Evolutionary conservation across 257 asterid species (phyloP), one percentile per base, ranked within the genome.

Genomic region (Scutellaria baicalensis): DNA sequence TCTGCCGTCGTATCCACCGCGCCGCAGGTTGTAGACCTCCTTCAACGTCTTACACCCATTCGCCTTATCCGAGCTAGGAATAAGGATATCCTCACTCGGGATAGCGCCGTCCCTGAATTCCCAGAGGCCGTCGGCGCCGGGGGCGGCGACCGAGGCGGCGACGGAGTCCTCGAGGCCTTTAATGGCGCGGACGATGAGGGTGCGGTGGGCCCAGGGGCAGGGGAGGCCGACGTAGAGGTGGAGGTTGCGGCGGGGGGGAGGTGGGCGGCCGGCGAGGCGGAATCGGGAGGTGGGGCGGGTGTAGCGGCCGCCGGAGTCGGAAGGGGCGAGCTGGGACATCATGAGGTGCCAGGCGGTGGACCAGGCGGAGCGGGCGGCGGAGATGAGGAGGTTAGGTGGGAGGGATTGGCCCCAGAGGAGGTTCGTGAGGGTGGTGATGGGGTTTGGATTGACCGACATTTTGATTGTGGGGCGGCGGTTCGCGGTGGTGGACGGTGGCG

Each of bases 171-270:
- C 93, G 45, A 93, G 92, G 70, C 96, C 95, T 68, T 91, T 93
- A 2, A 93, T 89, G 27, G 99, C 95, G 58, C 96, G 96, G 63
- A 91, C 96, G 75, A 93, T 81, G 9, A 93, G 99, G 65, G 97
- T 84, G 51, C 99, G 86, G 82, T 93, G 99, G 64, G 99, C 99
- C 99, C 97, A 93, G 31, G 99, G 99, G 82, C 99, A 93, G 36
- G 99, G 89, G 38, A 93, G 93, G 66, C 90, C 97, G 35, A 84
- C 94, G 82, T 93, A 93, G 70, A 93, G 96, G 81, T 93, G 99
- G 81, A 91, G 89, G 51, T 67, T 77, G 27, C 47, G 77, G 76
- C 40, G 64, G 73, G 82, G 12, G 43, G 48, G 70, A 18, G 56
- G 55, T 18, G 8, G 61, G 68, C 4, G 56, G 77, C 18, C 18